These are phyloP conservation scores for Heterobasidion occidentale DNA, from an alignment of 1,284 basidiomycete species.

Conservation along the genomic window DNA sequence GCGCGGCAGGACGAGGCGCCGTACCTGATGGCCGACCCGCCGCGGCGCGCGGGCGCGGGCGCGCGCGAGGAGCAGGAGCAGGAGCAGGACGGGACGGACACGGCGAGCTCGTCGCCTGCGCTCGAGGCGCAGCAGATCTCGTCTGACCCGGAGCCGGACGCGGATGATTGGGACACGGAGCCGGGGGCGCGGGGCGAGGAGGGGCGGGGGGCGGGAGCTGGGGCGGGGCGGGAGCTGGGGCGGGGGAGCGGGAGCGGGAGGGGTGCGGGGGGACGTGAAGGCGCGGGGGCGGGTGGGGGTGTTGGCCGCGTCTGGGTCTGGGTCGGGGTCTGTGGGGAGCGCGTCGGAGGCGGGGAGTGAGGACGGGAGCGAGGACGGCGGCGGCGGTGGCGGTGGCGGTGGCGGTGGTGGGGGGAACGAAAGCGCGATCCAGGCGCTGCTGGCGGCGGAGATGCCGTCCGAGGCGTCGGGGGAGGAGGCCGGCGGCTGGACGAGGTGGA, in stretches of 20 bases:
- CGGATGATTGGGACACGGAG: slow-evolving; percentile 57
- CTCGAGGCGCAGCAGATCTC: slow-evolving; percentile 47
- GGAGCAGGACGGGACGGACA: slow-evolving; percentile 11
- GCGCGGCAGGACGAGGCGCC: slow-evolving; percentile 59
- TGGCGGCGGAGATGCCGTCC: slow-evolving; percentile 6
- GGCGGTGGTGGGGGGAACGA: neutral
- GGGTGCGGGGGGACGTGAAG: neutral
- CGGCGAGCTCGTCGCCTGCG: slow-evolving; percentile 35
- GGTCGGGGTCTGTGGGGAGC: no score
- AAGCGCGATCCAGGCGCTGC: neutral
- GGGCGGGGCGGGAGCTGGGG: neutral
- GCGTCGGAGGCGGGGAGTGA: no score
- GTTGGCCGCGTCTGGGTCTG: no score
- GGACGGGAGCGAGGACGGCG: no score
- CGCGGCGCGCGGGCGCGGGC: slow-evolving; percentile 11
- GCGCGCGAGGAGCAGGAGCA: slow-evolving; percentile 14
- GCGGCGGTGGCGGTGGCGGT: neutral
- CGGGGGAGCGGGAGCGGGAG: no score
- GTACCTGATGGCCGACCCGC: slow-evolving; percentile 57
- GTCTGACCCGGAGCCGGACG: slow-evolving; percentile 57
- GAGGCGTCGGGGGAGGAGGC: slow-evolving; percentile 12
- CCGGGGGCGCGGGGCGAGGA: slow-evolving; percentile 15
- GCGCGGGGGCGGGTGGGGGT: no score
- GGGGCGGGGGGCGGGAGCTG: neutral
- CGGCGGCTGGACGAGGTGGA: slow-evolving; percentile 39